Percentiles rank a stretch among this genome's conserved stretches.
These are phyloP conservation scores for Magnusiomyces ingens DNA, from an alignment of 1,139 yeast genomes.

Conservation along the genomic window DNA sequence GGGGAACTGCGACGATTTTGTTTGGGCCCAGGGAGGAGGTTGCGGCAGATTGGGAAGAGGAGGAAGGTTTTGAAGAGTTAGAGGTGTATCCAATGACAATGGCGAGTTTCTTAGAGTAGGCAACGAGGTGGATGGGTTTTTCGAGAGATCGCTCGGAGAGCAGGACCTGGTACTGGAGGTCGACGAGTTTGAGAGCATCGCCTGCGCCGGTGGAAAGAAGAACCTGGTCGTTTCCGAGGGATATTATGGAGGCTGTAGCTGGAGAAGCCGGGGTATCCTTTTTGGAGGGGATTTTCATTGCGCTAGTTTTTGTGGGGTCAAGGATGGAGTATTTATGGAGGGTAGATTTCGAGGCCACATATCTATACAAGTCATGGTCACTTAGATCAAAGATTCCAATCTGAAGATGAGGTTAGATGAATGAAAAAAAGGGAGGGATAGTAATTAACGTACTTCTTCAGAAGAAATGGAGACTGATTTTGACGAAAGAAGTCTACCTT, in stretches of 20 bases:
- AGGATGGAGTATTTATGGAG: slow-evolving; percentile 18
- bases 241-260: background rate
- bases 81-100: slow-evolving; percentile 19
- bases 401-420: too few species aligned
- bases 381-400: slow-evolving; percentile 18
- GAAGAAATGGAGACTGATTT: slow-evolving; percentile 6
- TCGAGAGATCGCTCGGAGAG: slow-evolving; percentile 31
- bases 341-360: slow-evolving; percentile 9
- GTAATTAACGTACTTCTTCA: slow-evolving; percentile 7
- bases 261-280: slow-evolving; percentile 5
- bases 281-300: slow-evolving; percentile 12
- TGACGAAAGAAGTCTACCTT: background rate
- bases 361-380: slow-evolving; percentile 22
- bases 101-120: slow-evolving; percentile 19
- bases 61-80: background rate
- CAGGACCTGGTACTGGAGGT: slow-evolving; percentile 38
- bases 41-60: background rate
- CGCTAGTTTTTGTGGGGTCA: slow-evolving; percentile 8
- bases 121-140: slow-evolving; percentile 18
- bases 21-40: slow-evolving; percentile 6
- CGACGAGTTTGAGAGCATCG: slow-evolving; percentile 31
- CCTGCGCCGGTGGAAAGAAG: slow-evolving; percentile 21
- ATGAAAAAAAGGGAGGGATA: too few species aligned
- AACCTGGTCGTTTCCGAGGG: slow-evolving; percentile 15
- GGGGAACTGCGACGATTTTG: slow-evolving; percentile 37